phyloP scores from a whole-genome alignment of 1,284 basidiomycete species.

The Cutaneotrichosporon cutaneum region DNA sequence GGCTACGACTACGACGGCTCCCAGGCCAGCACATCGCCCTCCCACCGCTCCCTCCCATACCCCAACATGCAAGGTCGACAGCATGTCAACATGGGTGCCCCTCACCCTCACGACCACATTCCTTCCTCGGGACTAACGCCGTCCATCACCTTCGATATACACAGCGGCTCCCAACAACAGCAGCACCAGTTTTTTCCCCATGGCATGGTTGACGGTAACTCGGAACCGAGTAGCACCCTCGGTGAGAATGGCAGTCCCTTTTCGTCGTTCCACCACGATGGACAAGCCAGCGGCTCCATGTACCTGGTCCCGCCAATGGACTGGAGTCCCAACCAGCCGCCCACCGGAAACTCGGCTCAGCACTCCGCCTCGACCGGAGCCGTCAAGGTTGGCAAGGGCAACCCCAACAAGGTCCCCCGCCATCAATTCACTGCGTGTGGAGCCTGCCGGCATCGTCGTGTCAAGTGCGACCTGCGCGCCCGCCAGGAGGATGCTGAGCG shows the following conservation, averaged over 20 bases:
- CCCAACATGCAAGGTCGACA: neutral
- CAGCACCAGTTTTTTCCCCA: constrained; percentile 7
- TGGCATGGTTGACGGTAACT: constrained; percentile 1
- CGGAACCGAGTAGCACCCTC: neutral
- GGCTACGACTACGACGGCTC: constrained; percentile 9
- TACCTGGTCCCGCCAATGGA: constrained; percentile 15
- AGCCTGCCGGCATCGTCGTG: constrained; percentile 78
- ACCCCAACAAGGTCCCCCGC: constrained; percentile 61
- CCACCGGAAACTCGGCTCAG: neutral
- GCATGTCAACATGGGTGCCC: neutral
- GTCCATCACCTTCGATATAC: constrained; percentile 11
- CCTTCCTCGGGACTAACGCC: neutral
- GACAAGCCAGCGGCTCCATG: neutral
- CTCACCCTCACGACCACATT: neutral
- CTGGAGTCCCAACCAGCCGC: constrained; percentile 4
- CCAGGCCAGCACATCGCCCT: neutral
- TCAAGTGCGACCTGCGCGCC: constrained; percentile 51
- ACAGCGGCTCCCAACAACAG: neutral
- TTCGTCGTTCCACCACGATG: constrained; percentile 1
- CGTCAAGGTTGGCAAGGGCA: neutral
- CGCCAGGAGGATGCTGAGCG: constrained; percentile 40
- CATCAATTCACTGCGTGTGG: constrained; percentile 85
- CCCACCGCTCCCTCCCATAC: neutral
- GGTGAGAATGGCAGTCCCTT: neutral
- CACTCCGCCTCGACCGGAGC: constrained; percentile 1